Base-by-base conservation (phyloP, 139 green algal species). In the Volvox reticuliferus region DNA sequence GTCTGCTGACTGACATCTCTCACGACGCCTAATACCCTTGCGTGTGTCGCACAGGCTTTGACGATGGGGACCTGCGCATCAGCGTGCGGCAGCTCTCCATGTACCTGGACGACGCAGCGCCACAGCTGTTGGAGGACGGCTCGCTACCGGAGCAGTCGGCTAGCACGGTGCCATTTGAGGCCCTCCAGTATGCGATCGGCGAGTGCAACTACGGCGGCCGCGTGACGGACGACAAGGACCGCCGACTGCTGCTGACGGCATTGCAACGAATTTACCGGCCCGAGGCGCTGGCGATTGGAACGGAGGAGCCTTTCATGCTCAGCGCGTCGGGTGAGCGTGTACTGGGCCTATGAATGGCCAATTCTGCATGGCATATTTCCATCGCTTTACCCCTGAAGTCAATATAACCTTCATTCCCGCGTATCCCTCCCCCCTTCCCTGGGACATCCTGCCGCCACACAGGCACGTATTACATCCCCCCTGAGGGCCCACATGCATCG, bases 191-290 rank as follows among this genome's bases (percentile, higher is more conserved):
- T 83, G 77, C 92, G 33, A 91, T 91, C 30, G 95, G 95, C 0
- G 96, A 98, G 80, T 97, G 95, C 91, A 98, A 98, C 94, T 96
- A 96, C 67, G 92, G 94, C 44, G 96, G 96, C 22, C 92, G 95
- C 12, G 96, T 98, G 20, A 98, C 96, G 21, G 96, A 98, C 87
- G 96, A 97, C 92, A 97, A 97, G 93, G 96, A 98, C 91, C 91
- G 96, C 12, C 93, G 94, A 44, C 91, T 97, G 87, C 95, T 98
- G 30, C 94, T 93, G 78, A 95, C 93, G 20, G 91, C 95, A n/a
- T 93, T 98, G 68, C 88, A 93, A 32, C 92, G 91, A 62, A 95
- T 92, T 89, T 97, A 95, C 93, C 92, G 92, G 33, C 89, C 89
- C 0, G 91, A 95, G 50, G 84, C 95, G 22, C 86, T 96, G 80